Base-by-base conservation (phyloP, 225 moss, liverwort and hornwort genomes). In the Neckera pumila region DNA sequence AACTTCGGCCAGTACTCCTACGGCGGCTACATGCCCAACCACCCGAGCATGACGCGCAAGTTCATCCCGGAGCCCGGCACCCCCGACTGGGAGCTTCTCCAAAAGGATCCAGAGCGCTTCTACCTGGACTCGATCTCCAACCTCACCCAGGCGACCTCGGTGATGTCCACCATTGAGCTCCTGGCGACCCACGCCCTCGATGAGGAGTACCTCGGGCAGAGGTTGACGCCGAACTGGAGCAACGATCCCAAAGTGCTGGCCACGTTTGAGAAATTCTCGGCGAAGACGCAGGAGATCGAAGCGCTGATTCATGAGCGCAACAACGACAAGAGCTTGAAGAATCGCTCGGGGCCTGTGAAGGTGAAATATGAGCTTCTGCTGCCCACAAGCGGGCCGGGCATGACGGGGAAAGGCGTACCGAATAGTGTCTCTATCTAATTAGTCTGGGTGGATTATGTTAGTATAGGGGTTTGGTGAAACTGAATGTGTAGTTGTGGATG, bases 1-100 rank as follows among this genome's bases (percentile, higher is more conserved):
- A 98, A 98, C 81, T 98, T 96, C 63, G 96, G 96, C 9, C 98
- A 98, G 67, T 98, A 95, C 61, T 71, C 91, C 1, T 98, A 96
- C 86, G 30, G 40, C 14, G 96, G 94, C 33, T 96, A 87, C 83
- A 89, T 94, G 91, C 92, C 93, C 34, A 96, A 94, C 88, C 93
- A 83, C 67, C 93, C 96, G 17, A 87, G 92, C 84, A 89, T 85
- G 59, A 92, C 92, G 7, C 88, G 94, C 40, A 89, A 69, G 84
- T 80, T 94, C 67, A 93, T 98, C 53, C 96, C 98, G 7, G 93
- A 96, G 85, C 84, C 91, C 40, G 80, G 54, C 11, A 89, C 92
- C 1, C 34, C 61, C 5, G 95, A 94, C 12, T 95, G 92, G 89
- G 57, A 89, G 10, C 42, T 83, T 21, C 89, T 98, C 14, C 42